Conservation (phyloP, 371 early-diverging fungal genomes). For the Mortierella sp. region DNA sequence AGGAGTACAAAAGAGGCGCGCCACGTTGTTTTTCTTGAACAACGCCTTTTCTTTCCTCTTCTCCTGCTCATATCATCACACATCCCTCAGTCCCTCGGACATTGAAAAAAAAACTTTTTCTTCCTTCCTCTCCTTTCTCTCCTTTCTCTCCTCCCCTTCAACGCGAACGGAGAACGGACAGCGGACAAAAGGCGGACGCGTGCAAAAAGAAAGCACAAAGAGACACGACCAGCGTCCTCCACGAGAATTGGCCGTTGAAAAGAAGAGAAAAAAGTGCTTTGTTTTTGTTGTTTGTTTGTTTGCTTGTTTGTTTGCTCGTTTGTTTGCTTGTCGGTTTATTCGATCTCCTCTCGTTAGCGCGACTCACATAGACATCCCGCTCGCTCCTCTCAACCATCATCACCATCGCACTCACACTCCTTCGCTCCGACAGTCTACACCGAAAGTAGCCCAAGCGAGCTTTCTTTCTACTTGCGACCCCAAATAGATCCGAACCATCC, state of each 20-base stretch:
- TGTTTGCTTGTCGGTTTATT: background rate
- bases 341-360: conserved; percentile 3
- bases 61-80: background rate
- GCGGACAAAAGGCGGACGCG: background rate
- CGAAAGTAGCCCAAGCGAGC: background rate
- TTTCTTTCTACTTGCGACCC: conserved; percentile 48
- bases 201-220: background rate
- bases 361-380: background rate
- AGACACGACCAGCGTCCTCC: background rate
- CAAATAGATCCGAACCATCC: conserved; percentile 59
- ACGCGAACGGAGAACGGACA: background rate
- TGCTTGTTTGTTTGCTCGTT: background rate
- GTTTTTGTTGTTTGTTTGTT: background rate
- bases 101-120: background rate
- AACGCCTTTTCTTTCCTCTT: background rate
- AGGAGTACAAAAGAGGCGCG: background rate
- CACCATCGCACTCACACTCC: background rate
- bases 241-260: background rate
- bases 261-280: background rate
- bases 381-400: background rate
- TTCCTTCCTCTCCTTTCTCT: background rate
- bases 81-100: background rate
- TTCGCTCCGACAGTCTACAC: background rate
- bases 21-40: background rate
- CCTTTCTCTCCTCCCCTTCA: background rate